Base-by-base conservation (phyloP, 2,329 filamentous ascomycete genomes). In the Venturia carpophila region DNA sequence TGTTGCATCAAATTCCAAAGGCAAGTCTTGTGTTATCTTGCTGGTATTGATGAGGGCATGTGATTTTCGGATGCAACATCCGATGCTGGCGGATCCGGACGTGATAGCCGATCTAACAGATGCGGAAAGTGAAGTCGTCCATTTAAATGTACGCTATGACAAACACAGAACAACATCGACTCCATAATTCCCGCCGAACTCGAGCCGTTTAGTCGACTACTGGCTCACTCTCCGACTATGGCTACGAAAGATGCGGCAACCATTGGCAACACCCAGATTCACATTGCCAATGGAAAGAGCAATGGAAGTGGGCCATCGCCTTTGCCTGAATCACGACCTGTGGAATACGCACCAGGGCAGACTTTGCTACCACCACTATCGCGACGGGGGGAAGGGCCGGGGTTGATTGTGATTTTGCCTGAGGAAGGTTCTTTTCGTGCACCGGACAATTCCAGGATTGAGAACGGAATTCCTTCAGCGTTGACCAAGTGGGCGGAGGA, bases 401-500 rank as follows among this genome's bases (percentile, higher is more conserved):
- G 58, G 21, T 19, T 60, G 58, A 41, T 60, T 39, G 19, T 60
- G 24, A n/a, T 60, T 39, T 9, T 60, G 34, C 21, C 58, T 19
- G 58, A 21, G 7, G 27, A 39, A 5, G 34, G 34, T 4, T 60
- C 34, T 41, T n/a, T 41, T 11, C 5, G 13, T n/a, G 34, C 58
- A 41, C 58, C 58, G 10, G 15, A 39, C 56, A 60, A 60, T 60
- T 13, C 19, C 10, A 60, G 39, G n/a, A 60, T 60, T 19, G 56
- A 60, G 30, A 39, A 60, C 24, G 56, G 56, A 5, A 19, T 60
- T 42, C 56, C 56, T 27, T 60, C 56, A 13, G 39, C 56, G 15
- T 42, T 60, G 39, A 60, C 30, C 10, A 60, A 60, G 56, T 60
- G 56, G 56, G 58, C 34, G 21, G 58, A 60, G 27, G 58, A 60